Evolutionary conservation across 2,329 filamentous ascomycete species (phyloP).

Genomic region (Fusarium pseudonygamai): DNA sequence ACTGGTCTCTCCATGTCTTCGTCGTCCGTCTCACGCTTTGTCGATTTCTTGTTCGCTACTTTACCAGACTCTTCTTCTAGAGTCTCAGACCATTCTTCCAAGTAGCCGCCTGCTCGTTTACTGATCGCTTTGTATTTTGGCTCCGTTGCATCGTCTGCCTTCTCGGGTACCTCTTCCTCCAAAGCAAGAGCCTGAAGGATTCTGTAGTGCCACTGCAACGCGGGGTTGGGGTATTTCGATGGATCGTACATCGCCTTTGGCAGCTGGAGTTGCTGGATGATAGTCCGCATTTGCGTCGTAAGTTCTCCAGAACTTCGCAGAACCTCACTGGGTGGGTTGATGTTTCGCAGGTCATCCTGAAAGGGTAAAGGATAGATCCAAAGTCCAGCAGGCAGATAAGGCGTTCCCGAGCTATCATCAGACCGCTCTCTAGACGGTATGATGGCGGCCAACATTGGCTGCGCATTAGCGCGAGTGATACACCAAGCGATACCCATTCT

Average conservation of each 20-base stretch:
- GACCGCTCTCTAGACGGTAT: constrained; percentile 76
- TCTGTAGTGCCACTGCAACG: constrained; percentile 96
- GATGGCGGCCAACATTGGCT: constrained; percentile 82
- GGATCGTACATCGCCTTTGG: constrained; percentile 88
- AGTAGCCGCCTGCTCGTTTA: constrained; percentile 83
- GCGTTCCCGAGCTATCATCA: constrained; percentile 71
- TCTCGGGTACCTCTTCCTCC: constrained; percentile 87
- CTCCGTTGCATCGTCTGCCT: constrained; percentile 78
- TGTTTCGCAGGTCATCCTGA: constrained; percentile 84
- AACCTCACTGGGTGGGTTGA: constrained; percentile 67
- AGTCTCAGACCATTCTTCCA: constrained; percentile 78
- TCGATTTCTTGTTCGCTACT: constrained; percentile 50
- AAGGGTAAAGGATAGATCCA: constrained; percentile 92
- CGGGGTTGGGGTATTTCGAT: constrained; percentile 87
- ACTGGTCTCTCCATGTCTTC: constrained; percentile 55
- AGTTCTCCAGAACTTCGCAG: constrained; percentile 73
- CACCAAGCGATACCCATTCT: constrained; percentile 93
- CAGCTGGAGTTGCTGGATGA: constrained; percentile 87
- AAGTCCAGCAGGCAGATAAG: constrained; percentile 81
- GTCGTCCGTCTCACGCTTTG: constrained; percentile 63
- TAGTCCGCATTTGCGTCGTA: constrained; percentile 81
- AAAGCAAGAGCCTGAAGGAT: constrained; percentile 92
- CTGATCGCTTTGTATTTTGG: constrained; percentile 89
- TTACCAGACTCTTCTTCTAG: constrained; percentile 66
- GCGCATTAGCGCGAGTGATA: constrained; percentile 81